These are phyloP conservation scores for Taphrina deformans DNA, from an alignment of 1,139 yeast species.

Conservation along the genomic window DNA sequence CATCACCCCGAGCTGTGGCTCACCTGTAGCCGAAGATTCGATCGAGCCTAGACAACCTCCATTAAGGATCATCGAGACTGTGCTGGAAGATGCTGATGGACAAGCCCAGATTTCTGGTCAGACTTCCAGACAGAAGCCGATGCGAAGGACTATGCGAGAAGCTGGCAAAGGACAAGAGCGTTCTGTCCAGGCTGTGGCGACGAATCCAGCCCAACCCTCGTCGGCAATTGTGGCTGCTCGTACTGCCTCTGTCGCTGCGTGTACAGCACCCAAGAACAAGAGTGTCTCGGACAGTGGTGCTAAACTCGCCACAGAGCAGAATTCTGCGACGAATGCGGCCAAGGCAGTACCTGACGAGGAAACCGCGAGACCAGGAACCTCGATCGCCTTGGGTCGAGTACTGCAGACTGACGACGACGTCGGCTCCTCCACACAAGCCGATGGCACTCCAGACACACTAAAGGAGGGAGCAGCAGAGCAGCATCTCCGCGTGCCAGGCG, in stretches of 20 bases:
- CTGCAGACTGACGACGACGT: background rate
- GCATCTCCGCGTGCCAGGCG: background rate
- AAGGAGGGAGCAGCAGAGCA: background rate
- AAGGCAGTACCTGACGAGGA: background rate
- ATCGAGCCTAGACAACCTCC: background rate
- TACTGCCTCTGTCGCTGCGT: background rate
- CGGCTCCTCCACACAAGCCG: background rate
- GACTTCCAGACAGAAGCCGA: background rate
- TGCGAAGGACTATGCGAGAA: background rate
- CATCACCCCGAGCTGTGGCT: background rate
- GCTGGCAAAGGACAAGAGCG: background rate
- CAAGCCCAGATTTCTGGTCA: background rate
- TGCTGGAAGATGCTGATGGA: background rate
- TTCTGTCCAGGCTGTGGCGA: background rate
- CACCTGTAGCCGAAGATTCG: background rate
- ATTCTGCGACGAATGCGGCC: too few species aligned
- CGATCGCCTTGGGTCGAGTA: background rate
- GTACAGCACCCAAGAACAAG: background rate
- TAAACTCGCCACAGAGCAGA: background rate
- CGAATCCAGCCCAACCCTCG: background rate
- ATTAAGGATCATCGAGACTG: background rate
- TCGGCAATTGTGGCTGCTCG: constrained; percentile 2
- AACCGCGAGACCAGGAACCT: background rate
- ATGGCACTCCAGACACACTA: background rate
- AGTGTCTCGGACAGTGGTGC: background rate